Percentiles rank a stretch among this genome's conserved stretches.
These are phyloP conservation scores for Bipolaris bicolor DNA, from an alignment of 2,329 filamentous ascomycete genomes.

Conservation along the genomic window DNA sequence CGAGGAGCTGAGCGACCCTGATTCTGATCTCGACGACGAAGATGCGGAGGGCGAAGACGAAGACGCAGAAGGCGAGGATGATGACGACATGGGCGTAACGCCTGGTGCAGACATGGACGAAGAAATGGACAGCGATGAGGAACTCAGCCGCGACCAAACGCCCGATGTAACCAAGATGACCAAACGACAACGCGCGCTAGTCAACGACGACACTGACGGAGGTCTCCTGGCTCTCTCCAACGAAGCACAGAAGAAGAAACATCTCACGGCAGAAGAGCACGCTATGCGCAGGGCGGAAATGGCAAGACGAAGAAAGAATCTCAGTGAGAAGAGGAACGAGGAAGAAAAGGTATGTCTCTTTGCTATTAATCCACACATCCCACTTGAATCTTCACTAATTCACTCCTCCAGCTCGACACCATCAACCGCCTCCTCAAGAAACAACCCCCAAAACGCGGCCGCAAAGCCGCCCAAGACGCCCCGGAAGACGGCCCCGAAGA, in stretches of 20 bases:
- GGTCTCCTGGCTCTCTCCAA: constrained; percentile 62
- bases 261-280: constrained; percentile 74
- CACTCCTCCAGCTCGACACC: constrained; percentile 73
- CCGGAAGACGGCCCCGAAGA: constrained; percentile 58
- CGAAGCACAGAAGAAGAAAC: constrained; percentile 75
- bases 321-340: constrained; percentile 78
- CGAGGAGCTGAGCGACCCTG: constrained; percentile 50
- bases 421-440: constrained; percentile 91
- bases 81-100: constrained; percentile 44
- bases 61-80: constrained; percentile 51
- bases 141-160: constrained; percentile 62
- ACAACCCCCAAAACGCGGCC: constrained; percentile 73
- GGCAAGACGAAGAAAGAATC: constrained; percentile 74
- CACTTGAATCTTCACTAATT: constrained; percentile 15
- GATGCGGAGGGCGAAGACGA: constrained; percentile 57
- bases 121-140: constrained; percentile 59
- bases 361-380: neutral
- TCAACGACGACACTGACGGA: constrained; percentile 57
- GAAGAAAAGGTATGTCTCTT: constrained; percentile 68
- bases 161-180: constrained; percentile 71
- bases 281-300: constrained; percentile 76
- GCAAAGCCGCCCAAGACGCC: constrained; percentile 57
- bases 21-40: constrained; percentile 51
- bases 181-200: constrained; percentile 67
- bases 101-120: constrained; percentile 49